Evolutionary conservation across 2,329 filamentous ascomycete genomes (phyloP), one percentile per base, ranked within the genome.

Genomic region (Phyllosticta capitalensis): DNA sequence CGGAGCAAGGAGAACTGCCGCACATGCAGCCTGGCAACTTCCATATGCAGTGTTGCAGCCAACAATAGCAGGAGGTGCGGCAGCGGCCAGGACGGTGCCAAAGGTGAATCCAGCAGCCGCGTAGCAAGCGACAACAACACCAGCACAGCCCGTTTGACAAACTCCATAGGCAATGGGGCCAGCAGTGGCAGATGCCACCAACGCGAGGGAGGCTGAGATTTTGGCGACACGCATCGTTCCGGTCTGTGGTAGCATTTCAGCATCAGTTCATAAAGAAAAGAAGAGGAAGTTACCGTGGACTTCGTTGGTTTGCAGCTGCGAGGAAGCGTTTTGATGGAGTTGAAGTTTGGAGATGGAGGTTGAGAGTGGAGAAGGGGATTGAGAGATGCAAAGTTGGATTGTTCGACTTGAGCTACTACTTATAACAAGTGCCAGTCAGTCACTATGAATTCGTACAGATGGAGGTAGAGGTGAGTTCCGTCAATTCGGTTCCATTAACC

Each of bases 81-180:
- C 66, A 0, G 69, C 67, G 2, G 69, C 74, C 0, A 69, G 3
- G 0, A 71, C 76, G 0, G 73, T 72, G 0, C 76, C 76, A 68
- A 70, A 80, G 1, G 73, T 73, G 52, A 66, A 69, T 0, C 78
- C 78, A 0, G 72, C 77, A 5, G 74, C 78, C 1, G 66, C 28
- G 55, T 80, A 81, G 61, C 78, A 81, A 0, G 77, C 75, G 64
- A 72, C 74, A 0, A 78, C 78, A 0, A 80, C 65, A 0, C 62
- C 62, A 0, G 77, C 65, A 33, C 79, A 81, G 4, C 78, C 78
- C 0, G 73, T 72, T 65, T 81, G 78, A 52, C 78, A 81, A 3
- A 76, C 54, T 0, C 73, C 77, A 61, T 81, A 81, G 9, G 65
- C 70, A 1, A 65, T 26, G 0, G 72, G 74, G 0, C 74, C 74